Evolutionary conservation across 495 filamentous ascomycete genomes (phyloP).

Genomic region (Viridothelium virens): DNA sequence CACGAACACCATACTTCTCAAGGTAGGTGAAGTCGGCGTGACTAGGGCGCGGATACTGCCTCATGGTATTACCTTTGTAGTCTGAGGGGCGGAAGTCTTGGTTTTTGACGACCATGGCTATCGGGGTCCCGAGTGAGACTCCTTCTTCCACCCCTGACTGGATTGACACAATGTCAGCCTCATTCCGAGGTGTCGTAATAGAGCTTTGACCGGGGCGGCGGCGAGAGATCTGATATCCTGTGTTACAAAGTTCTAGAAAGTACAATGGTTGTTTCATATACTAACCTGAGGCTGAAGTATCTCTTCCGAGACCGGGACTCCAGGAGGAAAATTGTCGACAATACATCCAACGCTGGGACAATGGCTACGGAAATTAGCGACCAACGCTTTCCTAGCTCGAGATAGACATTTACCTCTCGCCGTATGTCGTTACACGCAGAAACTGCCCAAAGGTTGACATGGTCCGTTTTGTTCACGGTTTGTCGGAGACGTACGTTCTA

Average conservation of each 20-base stretch:
- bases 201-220: constrained; percentile 74
- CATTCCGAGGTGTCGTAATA: constrained; percentile 85
- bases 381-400: constrained; percentile 17
- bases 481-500: neutral
- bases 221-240: no score
- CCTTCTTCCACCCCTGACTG: constrained; percentile 93
- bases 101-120: constrained; percentile 79
- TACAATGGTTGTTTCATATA: constrained; percentile 44
- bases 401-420: neutral
- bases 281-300: constrained; percentile 96
- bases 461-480: no score
- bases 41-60: constrained; percentile 79
- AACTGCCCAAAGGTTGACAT: constrained; percentile 91
- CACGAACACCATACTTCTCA: constrained; percentile 94
- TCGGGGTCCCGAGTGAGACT: constrained; percentile 85
- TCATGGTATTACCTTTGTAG: constrained; percentile 87
- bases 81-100: constrained; percentile 92
- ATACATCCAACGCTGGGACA: constrained; percentile 37
- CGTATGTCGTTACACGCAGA: constrained; percentile 43
- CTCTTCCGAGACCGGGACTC: constrained; percentile 76
- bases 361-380: constrained; percentile 32
- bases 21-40: constrained; percentile 97
- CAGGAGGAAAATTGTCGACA: constrained; percentile 65
- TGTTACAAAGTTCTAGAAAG: no score
- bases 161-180: constrained; percentile 86